Evolutionary conservation across 352 stramenopile species (phyloP).

Genomic region (Phytophthora idaei): DNA sequence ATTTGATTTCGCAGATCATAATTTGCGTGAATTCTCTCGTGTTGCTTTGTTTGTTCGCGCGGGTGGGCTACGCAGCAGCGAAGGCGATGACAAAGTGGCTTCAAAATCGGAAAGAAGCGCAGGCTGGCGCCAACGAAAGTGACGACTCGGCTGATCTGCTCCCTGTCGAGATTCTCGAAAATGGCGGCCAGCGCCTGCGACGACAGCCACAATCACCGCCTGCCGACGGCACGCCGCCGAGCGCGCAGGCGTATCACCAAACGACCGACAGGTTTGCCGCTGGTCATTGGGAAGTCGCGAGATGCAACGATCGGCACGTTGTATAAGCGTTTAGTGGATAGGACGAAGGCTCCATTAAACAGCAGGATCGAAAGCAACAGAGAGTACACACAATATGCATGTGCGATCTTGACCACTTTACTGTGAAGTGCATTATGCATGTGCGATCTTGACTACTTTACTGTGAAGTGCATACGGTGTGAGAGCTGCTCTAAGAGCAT

Average conservation of each 20-base stretch:
- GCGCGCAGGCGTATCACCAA: constrained; percentile 22
- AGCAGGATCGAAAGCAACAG: no score
- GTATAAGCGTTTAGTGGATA: background rate
- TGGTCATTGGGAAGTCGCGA: background rate
- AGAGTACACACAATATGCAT: no score
- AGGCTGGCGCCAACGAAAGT: constrained; percentile 1
- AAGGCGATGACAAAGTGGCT: constrained; percentile 26
- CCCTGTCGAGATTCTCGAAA: constrained; percentile 17
- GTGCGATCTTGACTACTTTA: no score
- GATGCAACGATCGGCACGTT: background rate
- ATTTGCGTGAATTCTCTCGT: constrained; percentile 51
- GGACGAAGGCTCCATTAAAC: background rate
- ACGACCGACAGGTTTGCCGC: background rate
- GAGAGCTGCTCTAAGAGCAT: no score
- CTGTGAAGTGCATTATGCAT: no score
- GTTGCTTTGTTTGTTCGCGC: constrained; percentile 46
- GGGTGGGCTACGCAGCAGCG: constrained; percentile 44
- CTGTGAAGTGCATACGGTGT: no score
- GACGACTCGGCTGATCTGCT: constrained; percentile 20
- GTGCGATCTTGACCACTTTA: no score
- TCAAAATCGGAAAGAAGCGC: constrained; percentile 3
- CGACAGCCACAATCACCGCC: constrained; percentile 22
- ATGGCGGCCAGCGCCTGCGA: constrained; percentile 11
- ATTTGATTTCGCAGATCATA: constrained; percentile 48
- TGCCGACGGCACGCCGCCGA: constrained; percentile 21